Conservation (phyloP, 176 grass and related monocot genomes). For the Miscanthus lutarioriparius region DNA sequence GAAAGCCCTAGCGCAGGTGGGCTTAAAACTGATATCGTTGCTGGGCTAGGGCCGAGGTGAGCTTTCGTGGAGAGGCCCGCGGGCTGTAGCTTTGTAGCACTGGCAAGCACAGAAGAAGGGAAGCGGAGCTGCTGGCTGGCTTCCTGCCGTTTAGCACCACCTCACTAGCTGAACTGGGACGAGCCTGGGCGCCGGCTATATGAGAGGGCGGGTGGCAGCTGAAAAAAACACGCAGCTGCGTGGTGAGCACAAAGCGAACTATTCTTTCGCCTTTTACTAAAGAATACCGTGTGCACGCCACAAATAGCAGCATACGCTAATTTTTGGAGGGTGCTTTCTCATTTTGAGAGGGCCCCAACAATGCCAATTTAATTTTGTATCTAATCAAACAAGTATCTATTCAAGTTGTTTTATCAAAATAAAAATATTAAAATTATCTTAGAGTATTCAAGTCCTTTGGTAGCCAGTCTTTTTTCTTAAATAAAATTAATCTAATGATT, state of each 20-base stretch:
- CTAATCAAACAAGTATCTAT: no score
- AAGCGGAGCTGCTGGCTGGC: not conserved
- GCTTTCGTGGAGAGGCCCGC: not conserved
- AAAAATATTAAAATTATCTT: no score
- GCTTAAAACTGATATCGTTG: not conserved
- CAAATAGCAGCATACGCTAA: conserved; percentile 47
- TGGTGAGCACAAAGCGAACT: conserved; percentile 69
- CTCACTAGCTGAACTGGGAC: not conserved
- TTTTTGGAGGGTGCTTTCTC: conserved; percentile 42
- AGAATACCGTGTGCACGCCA: conserved; percentile 74
- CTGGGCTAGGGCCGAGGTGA: not conserved
- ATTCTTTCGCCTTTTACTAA: conserved; percentile 97
- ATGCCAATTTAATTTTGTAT: not conserved
- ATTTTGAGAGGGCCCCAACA: not conserved
- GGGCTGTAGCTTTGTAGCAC: not conserved
- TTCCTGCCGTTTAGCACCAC: not conserved
- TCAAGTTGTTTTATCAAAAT: no score
- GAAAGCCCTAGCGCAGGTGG: not conserved
- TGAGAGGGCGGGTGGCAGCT: not conserved
- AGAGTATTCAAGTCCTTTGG: no score
- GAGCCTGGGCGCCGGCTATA: not conserved
- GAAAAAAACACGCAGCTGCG: not conserved
- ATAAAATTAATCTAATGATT: no score
- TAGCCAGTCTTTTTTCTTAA: no score
- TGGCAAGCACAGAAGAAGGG: not conserved